These are phyloP conservation scores for Rhizophlyctis rosea DNA, from an alignment of 192 early-diverging fungal genomes.

Conservation along the genomic window DNA sequence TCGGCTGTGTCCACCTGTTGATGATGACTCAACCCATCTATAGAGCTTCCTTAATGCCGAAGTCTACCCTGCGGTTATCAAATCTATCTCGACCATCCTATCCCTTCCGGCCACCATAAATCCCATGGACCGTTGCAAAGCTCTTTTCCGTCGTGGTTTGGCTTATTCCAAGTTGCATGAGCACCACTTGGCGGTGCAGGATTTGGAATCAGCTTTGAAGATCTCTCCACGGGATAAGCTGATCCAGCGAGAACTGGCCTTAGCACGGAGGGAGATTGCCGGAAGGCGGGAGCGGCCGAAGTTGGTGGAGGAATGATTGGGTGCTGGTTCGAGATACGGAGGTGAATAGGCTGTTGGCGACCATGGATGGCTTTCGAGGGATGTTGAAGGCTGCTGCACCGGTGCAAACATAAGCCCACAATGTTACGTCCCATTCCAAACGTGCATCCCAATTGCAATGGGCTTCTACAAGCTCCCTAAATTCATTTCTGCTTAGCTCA, in stretches of 20 bases:
- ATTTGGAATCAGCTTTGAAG: slow-evolving; percentile 64
- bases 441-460: too few species aligned
- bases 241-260: slow-evolving; percentile 65
- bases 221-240: slow-evolving; percentile 73
- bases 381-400: too few species aligned
- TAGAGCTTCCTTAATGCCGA: slow-evolving; percentile 39
- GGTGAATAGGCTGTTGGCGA: too few species aligned
- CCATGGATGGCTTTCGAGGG: too few species aligned
- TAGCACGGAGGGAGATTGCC: slow-evolving; percentile 47
- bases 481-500: too few species aligned
- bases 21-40: not conserved
- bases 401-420: too few species aligned
- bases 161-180: slow-evolving; percentile 46
- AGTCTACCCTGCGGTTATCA: slow-evolving; percentile 19
- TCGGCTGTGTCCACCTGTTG: too few species aligned
- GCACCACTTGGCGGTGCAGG: slow-evolving; percentile 63
- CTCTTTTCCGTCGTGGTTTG: slow-evolving; percentile 63
- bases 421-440: too few species aligned
- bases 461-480: too few species aligned
- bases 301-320: slow-evolving; percentile 74
- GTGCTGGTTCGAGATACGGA: too few species aligned
- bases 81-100: slow-evolving; percentile 30
- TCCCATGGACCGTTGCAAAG: slow-evolving; percentile 36
- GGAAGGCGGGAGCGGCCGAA: slow-evolving; percentile 77
- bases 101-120: slow-evolving; percentile 18